These are phyloP conservation scores for Gaertneriomyces sp. DNA, from an alignment of 192 early-diverging fungal genomes.

Conservation along the genomic window DNA sequence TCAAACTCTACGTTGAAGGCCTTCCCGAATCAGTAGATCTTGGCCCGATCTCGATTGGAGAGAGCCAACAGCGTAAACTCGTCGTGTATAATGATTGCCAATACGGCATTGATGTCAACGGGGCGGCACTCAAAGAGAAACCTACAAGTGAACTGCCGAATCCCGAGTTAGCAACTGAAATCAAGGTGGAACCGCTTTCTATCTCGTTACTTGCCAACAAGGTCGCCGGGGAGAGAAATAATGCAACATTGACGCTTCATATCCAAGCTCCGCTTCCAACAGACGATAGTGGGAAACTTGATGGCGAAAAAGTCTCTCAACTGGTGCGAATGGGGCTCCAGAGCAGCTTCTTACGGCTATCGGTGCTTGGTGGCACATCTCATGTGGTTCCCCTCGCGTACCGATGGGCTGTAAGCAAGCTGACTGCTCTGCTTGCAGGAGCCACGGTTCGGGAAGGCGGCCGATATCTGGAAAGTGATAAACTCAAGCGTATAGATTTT, in stretches of 20 bases:
- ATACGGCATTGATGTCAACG: slow-evolving; percentile 13
- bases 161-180: slow-evolving; percentile 5
- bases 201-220: slow-evolving; percentile 8
- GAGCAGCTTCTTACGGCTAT: slow-evolving; percentile 19
- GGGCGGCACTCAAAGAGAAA: background rate
- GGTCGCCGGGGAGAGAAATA: slow-evolving; percentile 8
- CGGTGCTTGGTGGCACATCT: slow-evolving; percentile 31
- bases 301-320: slow-evolving; percentile 17
- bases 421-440: slow-evolving; percentile 21
- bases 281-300: slow-evolving; percentile 11
- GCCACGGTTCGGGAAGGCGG: slow-evolving; percentile 23
- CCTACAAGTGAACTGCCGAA: background rate
- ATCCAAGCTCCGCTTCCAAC: slow-evolving; percentile 26
- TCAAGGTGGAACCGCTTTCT: background rate
- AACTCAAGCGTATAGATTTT: slow-evolving; percentile 36
- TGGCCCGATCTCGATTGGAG: slow-evolving; percentile 32
- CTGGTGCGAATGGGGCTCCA: slow-evolving; percentile 20
- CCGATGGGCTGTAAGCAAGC: slow-evolving; percentile 22
- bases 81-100: slow-evolving; percentile 28
- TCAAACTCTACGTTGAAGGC: slow-evolving; percentile 28
- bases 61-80: slow-evolving; percentile 6
- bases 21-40: slow-evolving; percentile 40
- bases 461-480: slow-evolving; percentile 27
- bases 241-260: slow-evolving; percentile 1
- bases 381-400: slow-evolving; percentile 35